A percentile compares a stretch with the other conserved stretches of the same genome.
Evolutionary conservation across 2,329 filamentous ascomycete genomes (phyloP).

Genomic region (Neopestalotiopsis rosae): DNA sequence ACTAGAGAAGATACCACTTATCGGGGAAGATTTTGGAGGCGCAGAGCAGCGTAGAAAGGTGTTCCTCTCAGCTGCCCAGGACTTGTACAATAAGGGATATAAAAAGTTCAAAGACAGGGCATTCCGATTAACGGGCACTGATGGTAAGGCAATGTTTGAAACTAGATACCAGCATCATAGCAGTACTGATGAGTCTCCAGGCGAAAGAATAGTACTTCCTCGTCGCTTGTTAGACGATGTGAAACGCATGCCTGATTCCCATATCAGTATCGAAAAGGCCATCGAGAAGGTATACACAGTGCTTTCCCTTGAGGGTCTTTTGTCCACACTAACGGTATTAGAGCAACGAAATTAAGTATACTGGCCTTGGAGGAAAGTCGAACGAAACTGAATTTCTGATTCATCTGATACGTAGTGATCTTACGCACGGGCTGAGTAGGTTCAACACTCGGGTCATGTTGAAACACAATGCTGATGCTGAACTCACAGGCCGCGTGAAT

Average conservation of each 20-base stretch:
- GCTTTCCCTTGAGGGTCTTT: no score
- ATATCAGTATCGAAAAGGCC: slow-evolving; percentile 30
- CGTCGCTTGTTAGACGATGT: slow-evolving; percentile 34
- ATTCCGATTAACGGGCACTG: slow-evolving; percentile 27
- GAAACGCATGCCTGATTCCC: slow-evolving; percentile 31
- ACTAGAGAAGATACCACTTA: slow-evolving; percentile 23
- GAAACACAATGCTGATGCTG: not conserved
- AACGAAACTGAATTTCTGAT: slow-evolving; percentile 21
- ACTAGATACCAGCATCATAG: no score
- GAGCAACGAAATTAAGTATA: slow-evolving; percentile 26
- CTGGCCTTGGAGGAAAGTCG: slow-evolving; percentile 20
- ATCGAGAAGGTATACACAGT: not conserved
- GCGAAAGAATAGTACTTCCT: slow-evolving; percentile 34
- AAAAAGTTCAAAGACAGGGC: slow-evolving; percentile 27
- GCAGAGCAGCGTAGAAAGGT: slow-evolving; percentile 29
- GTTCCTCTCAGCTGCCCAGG: slow-evolving; percentile 25
- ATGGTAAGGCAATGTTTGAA: slow-evolving; percentile 24
- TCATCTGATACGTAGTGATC: slow-evolving; percentile 27
- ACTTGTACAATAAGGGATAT: slow-evolving; percentile 31
- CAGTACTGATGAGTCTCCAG: slow-evolving; percentile 20
- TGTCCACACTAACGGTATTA: slow-evolving; percentile 14
- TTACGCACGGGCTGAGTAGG: slow-evolving; percentile 31
- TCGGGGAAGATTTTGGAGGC: slow-evolving; percentile 27
- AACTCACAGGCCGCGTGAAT: slow-evolving; percentile 37
- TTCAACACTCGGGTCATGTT: not conserved